phyloP scores from a whole-genome alignment of 495 filamentous ascomycete genomes.

The Copromyces sp. region DNA sequence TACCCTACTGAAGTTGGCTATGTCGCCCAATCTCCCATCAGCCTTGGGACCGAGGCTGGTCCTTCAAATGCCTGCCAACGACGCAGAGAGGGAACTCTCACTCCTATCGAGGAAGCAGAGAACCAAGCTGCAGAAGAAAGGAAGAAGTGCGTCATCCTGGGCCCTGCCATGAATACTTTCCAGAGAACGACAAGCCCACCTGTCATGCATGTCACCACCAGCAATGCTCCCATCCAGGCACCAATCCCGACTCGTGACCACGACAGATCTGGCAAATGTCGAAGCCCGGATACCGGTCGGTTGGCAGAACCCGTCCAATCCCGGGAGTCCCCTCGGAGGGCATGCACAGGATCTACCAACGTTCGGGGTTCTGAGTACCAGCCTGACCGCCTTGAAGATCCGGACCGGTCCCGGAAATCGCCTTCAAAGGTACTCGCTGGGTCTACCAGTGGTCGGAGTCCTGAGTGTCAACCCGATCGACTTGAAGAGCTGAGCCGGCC shows the following conservation, averaged over 20 bases:
- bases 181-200: background rate
- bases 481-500: background rate
- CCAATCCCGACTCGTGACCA: background rate
- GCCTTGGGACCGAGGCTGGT: background rate
- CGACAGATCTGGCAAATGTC: background rate
- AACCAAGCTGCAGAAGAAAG: background rate
- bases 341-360: background rate
- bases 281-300: background rate
- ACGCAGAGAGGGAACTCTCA: background rate
- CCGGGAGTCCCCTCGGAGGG: background rate
- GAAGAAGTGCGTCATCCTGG: background rate
- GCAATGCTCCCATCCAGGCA: background rate
- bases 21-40: background rate
- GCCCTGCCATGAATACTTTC: background rate
- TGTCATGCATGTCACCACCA: background rate
- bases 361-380: background rate
- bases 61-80: background rate
- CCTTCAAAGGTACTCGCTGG: background rate
- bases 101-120: background rate
- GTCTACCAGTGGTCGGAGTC: background rate
- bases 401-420: background rate
- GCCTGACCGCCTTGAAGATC: background rate
- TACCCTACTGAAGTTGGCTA: slow-evolving; percentile 5
- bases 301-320: background rate
- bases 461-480: background rate